These are phyloP conservation scores for Saururus chinensis DNA, from an alignment of 164 flowering plant species.

Conservation along the genomic window DNA sequence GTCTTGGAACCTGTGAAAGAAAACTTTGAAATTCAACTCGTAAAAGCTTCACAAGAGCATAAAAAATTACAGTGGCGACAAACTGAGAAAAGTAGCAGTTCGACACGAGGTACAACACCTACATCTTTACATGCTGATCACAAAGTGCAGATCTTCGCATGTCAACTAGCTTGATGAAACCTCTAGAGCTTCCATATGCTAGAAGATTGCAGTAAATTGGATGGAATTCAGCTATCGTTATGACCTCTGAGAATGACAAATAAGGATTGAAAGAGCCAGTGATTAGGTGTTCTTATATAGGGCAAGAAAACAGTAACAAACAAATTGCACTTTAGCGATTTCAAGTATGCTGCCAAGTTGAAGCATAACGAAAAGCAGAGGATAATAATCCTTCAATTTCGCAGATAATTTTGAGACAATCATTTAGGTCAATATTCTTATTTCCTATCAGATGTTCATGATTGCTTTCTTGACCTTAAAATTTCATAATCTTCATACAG, in stretches of 20 bases:
- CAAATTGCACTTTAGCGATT: neutral
- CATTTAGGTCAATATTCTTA: neutral
- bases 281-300: neutral
- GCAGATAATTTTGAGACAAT: too few relatives aligned
- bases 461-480: neutral
- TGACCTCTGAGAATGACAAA: slow-evolving; percentile 50
- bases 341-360: neutral
- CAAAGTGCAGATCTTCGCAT: slow-evolving; percentile 84
- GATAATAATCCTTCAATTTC: neutral
- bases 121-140: slow-evolving; percentile 63
- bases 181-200: slow-evolving; percentile 80
- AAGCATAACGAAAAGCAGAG: neutral
- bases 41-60: neutral
- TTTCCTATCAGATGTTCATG: neutral
- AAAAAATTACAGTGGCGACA: neutral
- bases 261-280: neutral
- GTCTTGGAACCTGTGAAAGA: slow-evolving; percentile 46
- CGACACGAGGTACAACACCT: slow-evolving; percentile 14
- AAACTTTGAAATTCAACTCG: neutral
- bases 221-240: slow-evolving; percentile 83
- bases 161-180: slow-evolving; percentile 70
- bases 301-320: neutral
- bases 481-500: neutral
- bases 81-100: slow-evolving; percentile 1
- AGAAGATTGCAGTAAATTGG: slow-evolving; percentile 71